phyloP scores from a whole-genome alignment of 257 asterid species.

The Solanum pimpinellifolium region DNA sequence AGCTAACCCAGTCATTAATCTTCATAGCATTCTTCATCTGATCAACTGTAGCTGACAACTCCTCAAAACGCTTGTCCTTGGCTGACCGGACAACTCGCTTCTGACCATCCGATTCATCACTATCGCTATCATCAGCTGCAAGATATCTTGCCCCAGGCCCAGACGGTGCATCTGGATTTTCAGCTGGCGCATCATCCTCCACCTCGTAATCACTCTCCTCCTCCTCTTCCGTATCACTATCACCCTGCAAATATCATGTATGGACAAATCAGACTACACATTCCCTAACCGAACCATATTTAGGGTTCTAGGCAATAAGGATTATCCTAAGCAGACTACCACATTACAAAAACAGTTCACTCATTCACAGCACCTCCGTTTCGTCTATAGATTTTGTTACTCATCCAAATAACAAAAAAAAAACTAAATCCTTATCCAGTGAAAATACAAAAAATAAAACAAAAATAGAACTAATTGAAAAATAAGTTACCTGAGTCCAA shows the following conservation, averaged over 20 bases:
- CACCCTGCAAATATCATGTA: constrained; percentile 29
- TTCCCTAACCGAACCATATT: neutral
- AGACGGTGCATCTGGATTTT: constrained; percentile 12
- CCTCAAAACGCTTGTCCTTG: constrained; percentile 83
- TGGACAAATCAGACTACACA: neutral
- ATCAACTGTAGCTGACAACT: constrained; percentile 69
- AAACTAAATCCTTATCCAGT: neutral
- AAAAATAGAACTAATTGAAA: neutral
- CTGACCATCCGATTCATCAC: constrained; percentile 57
- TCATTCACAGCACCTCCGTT: neutral
- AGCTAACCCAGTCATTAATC: constrained; percentile 87
- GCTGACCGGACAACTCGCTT: constrained; percentile 70
- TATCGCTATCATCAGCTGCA: constrained; percentile 36
- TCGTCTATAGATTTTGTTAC: neutral
- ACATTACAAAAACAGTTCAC: neutral
- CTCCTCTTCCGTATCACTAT: constrained; percentile 52
- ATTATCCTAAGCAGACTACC: neutral
- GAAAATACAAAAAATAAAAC: neutral
- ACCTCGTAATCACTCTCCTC: constrained; percentile 36
- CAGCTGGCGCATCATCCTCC: constrained; percentile 33
- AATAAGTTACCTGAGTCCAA: constrained; percentile 45
- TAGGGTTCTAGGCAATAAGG: neutral
- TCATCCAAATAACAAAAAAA: neutral
- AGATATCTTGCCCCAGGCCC: constrained; percentile 36
- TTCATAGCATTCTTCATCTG: constrained; percentile 96